These are phyloP conservation scores for Moesziomyces antarcticus DNA, from an alignment of 1,284 basidiomycete species.

Conservation along the genomic window DNA sequence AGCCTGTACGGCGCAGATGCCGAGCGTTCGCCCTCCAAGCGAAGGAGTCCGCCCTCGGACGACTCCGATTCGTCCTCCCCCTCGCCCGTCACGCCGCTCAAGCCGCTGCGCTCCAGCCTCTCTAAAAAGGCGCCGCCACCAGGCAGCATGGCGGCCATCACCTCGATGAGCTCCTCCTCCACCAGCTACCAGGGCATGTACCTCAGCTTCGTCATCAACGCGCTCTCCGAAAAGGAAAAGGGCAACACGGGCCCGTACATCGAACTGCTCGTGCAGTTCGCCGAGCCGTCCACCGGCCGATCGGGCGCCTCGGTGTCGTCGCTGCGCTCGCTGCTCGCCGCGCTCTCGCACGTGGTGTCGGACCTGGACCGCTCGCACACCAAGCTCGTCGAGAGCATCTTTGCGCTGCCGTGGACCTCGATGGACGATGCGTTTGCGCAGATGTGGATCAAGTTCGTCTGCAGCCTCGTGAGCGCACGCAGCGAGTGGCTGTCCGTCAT, in stretches of 20 bases:
- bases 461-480: slow-evolving; percentile 90
- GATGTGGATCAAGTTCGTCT: slow-evolving; percentile 75
- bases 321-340: slow-evolving; percentile 69
- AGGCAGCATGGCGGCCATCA: slow-evolving; percentile 42
- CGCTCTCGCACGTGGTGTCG: slow-evolving; percentile 72
- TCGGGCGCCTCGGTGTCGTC: slow-evolving; percentile 48
- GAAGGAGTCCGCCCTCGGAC: slow-evolving; percentile 31
- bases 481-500: slow-evolving; percentile 90
- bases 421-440: slow-evolving; percentile 77
- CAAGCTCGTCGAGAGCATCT: slow-evolving; percentile 86
- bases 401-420: slow-evolving; percentile 89
- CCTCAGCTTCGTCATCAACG: slow-evolving; percentile 83
- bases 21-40: slow-evolving; percentile 27
- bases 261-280: slow-evolving; percentile 72
- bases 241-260: slow-evolving; percentile 68
- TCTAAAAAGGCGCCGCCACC: slow-evolving; percentile 41
- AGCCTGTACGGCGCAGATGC: slow-evolving; percentile 9
- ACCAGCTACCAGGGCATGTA: slow-evolving; percentile 77
- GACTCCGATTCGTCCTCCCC: slow-evolving; percentile 30
- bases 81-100: slow-evolving; percentile 28
- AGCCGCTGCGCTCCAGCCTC: slow-evolving; percentile 40
- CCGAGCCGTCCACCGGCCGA: slow-evolving; percentile 33
- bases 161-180: slow-evolving; percentile 18
- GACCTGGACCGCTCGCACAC: slow-evolving; percentile 80
- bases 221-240: slow-evolving; percentile 78